These are phyloP conservation scores for Lathyrus oleraceus DNA, from an alignment of 306 rosid species.

Conservation along the genomic window DNA sequence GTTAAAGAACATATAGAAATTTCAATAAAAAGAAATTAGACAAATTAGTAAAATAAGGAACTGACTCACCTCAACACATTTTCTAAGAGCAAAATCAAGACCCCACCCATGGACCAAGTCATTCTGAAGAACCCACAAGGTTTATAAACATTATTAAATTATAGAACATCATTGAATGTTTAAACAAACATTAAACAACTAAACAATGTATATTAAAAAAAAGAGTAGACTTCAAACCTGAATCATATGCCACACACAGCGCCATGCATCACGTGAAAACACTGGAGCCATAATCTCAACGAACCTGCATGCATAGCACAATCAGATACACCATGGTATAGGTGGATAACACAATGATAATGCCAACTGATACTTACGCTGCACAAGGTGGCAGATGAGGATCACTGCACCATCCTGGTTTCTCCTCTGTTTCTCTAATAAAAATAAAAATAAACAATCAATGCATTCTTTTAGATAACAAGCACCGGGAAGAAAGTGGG, in stretches of 20 bases:
- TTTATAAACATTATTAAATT: constrained; percentile 11
- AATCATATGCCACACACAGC: constrained; percentile 97
- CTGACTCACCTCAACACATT: constrained; percentile 80
- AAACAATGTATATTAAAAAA: not conserved
- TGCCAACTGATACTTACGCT: constrained; percentile 57
- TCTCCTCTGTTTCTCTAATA: constrained; percentile 76
- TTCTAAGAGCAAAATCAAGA: constrained; percentile 91
- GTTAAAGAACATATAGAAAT: constrained; percentile 1
- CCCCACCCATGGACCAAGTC: constrained; percentile 99
- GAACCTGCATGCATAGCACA: constrained; percentile 55
- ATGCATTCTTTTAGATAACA: constrained; percentile 15
- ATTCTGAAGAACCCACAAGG: constrained; percentile 56
- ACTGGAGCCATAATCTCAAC: constrained; percentile 99
- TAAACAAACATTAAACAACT: constrained; percentile 19
- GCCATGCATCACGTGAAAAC: constrained; percentile 97
- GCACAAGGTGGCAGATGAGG: constrained; percentile 99
- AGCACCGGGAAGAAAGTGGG: constrained; percentile 15
- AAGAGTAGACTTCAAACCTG: constrained; percentile 54
- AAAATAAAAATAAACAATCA: constrained; percentile 9
- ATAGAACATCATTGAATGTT: constrained; percentile 11
- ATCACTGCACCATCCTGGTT: constrained; percentile 94
- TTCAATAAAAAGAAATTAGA: constrained; percentile 5
- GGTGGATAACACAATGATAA: constrained; percentile 3
- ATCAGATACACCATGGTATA: constrained; percentile 14
- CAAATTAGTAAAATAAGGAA: constrained; percentile 3